phyloP scores from a whole-genome alignment of 2,329 filamentous ascomycete genomes.

The Cladosporium austrohemisphaericum region DNA sequence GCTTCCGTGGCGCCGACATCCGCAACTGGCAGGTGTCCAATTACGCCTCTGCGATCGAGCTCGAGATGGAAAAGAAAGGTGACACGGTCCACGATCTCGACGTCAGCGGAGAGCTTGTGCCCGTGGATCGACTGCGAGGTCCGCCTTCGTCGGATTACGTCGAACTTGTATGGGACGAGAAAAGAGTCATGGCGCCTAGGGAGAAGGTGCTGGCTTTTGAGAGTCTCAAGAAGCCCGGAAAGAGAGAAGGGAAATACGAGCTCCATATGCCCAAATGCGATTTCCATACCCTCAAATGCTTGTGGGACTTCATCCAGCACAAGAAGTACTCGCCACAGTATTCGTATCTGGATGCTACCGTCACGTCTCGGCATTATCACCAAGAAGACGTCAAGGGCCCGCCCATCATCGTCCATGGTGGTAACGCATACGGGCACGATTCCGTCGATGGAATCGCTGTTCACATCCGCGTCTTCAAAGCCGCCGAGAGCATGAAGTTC shows the following conservation, averaged over 20 bases:
- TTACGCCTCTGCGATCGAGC: conserved; percentile 32
- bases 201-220: conserved; percentile 29
- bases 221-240: conserved; percentile 32
- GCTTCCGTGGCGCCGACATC: conserved; percentile 27
- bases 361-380: not conserved
- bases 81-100: conserved; percentile 34
- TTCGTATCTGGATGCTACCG: not conserved
- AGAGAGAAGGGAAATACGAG: conserved; percentile 30
- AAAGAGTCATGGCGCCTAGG: conserved; percentile 31
- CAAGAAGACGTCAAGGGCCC: conserved; percentile 1
- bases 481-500: conserved; percentile 35
- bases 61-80: conserved; percentile 34
- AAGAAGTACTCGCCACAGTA: not conserved
- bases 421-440: not conserved
- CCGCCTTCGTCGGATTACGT: conserved; percentile 33
- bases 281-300: conserved; percentile 31
- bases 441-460: conserved; percentile 19
- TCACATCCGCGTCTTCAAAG: conserved; percentile 32
- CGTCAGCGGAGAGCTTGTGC: conserved; percentile 28
- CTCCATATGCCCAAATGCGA: conserved; percentile 32
- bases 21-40: conserved; percentile 31
- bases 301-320: conserved; percentile 32
- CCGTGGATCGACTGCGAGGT: conserved; percentile 28
- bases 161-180: conserved; percentile 37
- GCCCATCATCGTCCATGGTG: conserved; percentile 1